Base-by-base conservation (phyloP, 2,329 filamentous ascomycete species). In the Stagonosporopsis chrysanthemi region DNA sequence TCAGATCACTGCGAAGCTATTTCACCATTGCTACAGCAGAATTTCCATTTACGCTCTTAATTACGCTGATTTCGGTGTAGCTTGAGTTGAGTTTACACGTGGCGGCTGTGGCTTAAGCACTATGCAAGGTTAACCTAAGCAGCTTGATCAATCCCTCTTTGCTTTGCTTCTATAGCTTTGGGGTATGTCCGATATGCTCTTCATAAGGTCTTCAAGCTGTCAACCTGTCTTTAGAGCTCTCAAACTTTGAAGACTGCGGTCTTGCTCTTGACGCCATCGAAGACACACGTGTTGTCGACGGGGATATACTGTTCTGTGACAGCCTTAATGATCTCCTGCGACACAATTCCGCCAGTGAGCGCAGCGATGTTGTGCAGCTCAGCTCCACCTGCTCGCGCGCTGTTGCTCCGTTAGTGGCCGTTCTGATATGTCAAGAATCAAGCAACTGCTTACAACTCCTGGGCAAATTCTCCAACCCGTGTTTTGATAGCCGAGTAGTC, bases 261-360 rank as follows among this genome's bases (percentile, higher is more conserved):
- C 68, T 81, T 83, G 69, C 84, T 86, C 61, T 73, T 78, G 2
- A 88, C 80, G 1, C 86, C 86, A 67, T 88, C 85, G 63, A 87
- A 88, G 23, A 88, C 72, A 66, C 85, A 87, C 0, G 83, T 86
- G 58, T 88, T 87, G 71, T 88, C 84, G 8, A 88, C 78, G 1
- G 86, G 86, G 11, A 87, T 79, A 69, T 88, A 89, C 75, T 89
- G 86, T 67, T 83, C 82, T n/a, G 86, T 89, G 41, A 94, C 86
- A 75, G 87, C 84, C 74, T 99, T 99, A 79, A 99, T 96, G 61
- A 94, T 86, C 79, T 99, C 95, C 77, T 99, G 96, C n/a, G 94
- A 92, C 44, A 96, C 90, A 81, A 99, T 90, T 3, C 95, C 96
- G 28, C 95, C 96, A 1, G 88, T 90, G 53, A 97, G 79, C 24